phyloP scores from a whole-genome alignment of 805 yeast species.

The Saccharomycopsis fodiens region DNA sequence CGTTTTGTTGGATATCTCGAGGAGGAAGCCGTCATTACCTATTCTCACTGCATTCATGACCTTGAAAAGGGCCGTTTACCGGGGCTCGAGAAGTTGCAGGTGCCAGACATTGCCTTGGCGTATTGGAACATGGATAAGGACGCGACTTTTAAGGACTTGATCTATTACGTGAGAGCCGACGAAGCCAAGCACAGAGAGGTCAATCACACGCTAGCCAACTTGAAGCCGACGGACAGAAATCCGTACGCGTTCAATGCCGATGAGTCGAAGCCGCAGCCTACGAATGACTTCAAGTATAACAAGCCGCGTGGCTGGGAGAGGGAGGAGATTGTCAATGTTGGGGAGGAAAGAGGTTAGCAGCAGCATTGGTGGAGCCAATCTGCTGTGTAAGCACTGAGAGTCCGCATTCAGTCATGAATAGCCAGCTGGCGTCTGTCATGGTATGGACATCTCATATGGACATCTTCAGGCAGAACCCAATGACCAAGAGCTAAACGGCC shows the following conservation, averaged over 20 bases:
- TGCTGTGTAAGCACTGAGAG: too few relatives aligned
- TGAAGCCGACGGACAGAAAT: slow-evolving; percentile 50
- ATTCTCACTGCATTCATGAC: slow-evolving; percentile 52
- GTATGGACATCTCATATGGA: too few relatives aligned
- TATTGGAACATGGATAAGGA: slow-evolving; percentile 55
- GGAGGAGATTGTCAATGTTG: slow-evolving; percentile 24
- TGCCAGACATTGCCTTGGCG: slow-evolving; percentile 53
- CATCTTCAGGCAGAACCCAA: too few relatives aligned
- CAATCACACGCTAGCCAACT: slow-evolving; percentile 67
- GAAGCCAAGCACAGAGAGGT: slow-evolving; percentile 78
- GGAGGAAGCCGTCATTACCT: slow-evolving; percentile 69
- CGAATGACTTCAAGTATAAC: slow-evolving; percentile 23
- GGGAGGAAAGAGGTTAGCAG: slow-evolving; percentile 5
- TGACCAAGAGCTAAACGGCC: too few relatives aligned
- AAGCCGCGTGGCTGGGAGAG: slow-evolving; percentile 31
- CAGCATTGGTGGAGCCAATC: too few relatives aligned
- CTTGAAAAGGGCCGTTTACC: slow-evolving; percentile 43
- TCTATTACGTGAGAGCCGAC: slow-evolving; percentile 61
- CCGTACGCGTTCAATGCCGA: slow-evolving; percentile 50
- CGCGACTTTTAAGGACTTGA: slow-evolving; percentile 50
- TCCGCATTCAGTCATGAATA: too few relatives aligned
- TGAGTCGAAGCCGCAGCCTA: slow-evolving; percentile 26
- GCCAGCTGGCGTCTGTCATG: too few relatives aligned
- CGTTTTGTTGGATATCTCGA: slow-evolving; percentile 72
- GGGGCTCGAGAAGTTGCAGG: slow-evolving; percentile 34